phyloP scores from a whole-genome alignment of 106 monocot species.

The Dioscorea dumetorum region DNA sequence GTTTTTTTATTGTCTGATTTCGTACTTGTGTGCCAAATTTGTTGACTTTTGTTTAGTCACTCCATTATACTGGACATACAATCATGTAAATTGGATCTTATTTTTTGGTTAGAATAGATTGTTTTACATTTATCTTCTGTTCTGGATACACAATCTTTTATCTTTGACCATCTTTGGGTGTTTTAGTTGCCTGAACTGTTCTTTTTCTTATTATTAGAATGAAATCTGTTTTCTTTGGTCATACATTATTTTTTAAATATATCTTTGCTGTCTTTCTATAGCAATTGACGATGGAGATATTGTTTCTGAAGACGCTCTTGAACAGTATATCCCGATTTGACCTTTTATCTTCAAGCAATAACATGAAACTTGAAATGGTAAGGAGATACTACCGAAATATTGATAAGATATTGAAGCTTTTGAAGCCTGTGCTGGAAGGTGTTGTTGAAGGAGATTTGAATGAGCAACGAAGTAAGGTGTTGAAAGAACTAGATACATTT shows the following conservation, averaged over 20 bases:
- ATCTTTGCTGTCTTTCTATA: not conserved
- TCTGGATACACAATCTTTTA: too few species aligned
- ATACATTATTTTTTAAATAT: not conserved
- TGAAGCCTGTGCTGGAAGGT: conserved; percentile 56
- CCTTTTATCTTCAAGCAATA: conserved; percentile 36
- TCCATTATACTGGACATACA: not conserved
- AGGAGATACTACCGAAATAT: conserved; percentile 61
- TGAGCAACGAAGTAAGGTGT: conserved; percentile 34
- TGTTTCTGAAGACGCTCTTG: conserved; percentile 34
- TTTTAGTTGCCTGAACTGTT: too few species aligned
- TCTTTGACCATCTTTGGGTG: too few species aligned
- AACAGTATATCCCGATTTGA: conserved; percentile 45
- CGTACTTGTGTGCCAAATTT: too few species aligned
- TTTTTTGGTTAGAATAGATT: not conserved
- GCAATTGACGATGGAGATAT: conserved; percentile 50
- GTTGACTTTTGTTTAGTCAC: too few species aligned
- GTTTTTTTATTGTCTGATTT: too few species aligned
- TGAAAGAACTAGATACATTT: conserved; percentile 47
- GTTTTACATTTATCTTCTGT: not conserved
- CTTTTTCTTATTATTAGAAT: not conserved
- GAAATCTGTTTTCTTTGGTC: not conserved
- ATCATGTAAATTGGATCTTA: not conserved
- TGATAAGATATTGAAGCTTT: conserved; percentile 43
- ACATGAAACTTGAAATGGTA: conserved; percentile 30
- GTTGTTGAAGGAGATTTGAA: conserved; percentile 25